Percentiles rank a stretch among this genome's conserved stretches.
phyloP scores from a whole-genome alignment of 768 basidiomycete species.

The Russula sp. region DNA sequence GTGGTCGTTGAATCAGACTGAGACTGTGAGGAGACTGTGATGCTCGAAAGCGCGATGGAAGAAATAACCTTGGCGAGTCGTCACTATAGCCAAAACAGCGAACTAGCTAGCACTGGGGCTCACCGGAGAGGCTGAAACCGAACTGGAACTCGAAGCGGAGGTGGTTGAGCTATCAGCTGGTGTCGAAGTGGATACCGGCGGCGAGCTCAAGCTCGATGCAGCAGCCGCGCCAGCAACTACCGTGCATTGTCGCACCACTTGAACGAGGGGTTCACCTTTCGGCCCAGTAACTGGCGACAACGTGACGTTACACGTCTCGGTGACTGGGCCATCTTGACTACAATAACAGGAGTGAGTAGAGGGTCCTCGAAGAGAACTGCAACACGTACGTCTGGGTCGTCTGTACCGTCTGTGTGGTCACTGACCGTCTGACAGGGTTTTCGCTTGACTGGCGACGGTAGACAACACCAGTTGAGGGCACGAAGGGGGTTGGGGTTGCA shows the following conservation, averaged over 20 bases:
- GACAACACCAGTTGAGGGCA: neutral
- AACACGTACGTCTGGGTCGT: constrained; percentile 39
- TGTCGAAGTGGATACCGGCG: constrained; percentile 5
- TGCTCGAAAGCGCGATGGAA: neutral
- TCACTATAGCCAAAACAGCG: neutral
- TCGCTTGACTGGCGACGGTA: constrained; percentile 24
- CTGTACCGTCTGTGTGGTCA: constrained; percentile 34
- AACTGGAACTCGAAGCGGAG: constrained; percentile 9
- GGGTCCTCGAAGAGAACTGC: neutral
- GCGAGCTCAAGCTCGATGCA: neutral
- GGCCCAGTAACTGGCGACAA: constrained; percentile 32
- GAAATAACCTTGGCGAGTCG: neutral
- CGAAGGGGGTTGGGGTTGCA: neutral
- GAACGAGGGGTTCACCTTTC: constrained; percentile 30
- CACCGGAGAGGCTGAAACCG: neutral
- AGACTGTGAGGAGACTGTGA: neutral
- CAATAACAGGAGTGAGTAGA: constrained; percentile 10
- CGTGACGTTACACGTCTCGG: constrained; percentile 34
- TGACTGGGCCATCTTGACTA: constrained; percentile 29
- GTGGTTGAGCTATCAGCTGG: constrained; percentile 6
- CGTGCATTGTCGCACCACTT: constrained; percentile 32
- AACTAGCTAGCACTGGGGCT: neutral
- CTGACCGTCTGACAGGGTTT: constrained; percentile 30
- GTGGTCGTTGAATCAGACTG: constrained; percentile 13
- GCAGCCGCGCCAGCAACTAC: constrained; percentile 11